These are phyloP conservation scores for Lactarius hatsudake DNA, from an alignment of 768 basidiomycete genomes.

Conservation along the genomic window DNA sequence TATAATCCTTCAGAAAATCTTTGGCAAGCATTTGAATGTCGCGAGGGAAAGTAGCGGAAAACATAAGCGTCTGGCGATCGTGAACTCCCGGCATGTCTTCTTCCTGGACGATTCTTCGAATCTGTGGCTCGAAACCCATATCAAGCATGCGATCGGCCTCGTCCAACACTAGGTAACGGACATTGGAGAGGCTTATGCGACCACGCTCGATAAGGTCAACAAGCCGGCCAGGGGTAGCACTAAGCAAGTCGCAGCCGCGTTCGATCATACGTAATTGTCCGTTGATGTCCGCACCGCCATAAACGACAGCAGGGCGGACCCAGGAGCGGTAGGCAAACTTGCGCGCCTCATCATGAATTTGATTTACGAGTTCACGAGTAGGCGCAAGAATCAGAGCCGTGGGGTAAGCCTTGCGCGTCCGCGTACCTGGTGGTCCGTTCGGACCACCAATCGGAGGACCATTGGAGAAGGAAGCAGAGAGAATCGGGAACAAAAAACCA, in stretches of 20 bases:
- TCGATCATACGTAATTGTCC: constrained; percentile 92
- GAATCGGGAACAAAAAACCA: constrained; percentile 98
- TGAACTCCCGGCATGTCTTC: constrained; percentile 96
- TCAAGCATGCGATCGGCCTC: constrained; percentile 99
- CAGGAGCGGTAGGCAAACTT: constrained; percentile 99
- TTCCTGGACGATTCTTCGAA: constrained; percentile 94
- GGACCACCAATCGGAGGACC: constrained; percentile 68
- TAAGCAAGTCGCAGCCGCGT: constrained; percentile 94
- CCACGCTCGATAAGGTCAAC: constrained; percentile 99
- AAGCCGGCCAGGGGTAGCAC: constrained; percentile 96
- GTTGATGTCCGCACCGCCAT: constrained; percentile 98
- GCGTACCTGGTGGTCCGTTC: constrained; percentile 50
- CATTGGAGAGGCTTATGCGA: constrained; percentile 91
- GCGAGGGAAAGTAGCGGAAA: constrained; percentile 97
- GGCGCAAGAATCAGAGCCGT: constrained; percentile 97
- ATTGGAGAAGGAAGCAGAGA: constrained; percentile 83
- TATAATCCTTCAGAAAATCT: constrained; percentile 97
- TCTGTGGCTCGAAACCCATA: constrained; percentile 99
- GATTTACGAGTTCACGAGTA: constrained; percentile 97
- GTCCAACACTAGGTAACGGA: constrained; percentile 97
- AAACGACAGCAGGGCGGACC: constrained; percentile 98
- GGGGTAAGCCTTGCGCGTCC: constrained; percentile 88
- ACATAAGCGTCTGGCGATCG: constrained; percentile 98
- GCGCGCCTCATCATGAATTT: constrained; percentile 98
- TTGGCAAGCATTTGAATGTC: constrained; percentile 97